Percentiles rank a stretch among this genome's conserved stretches.
phyloP scores from a whole-genome alignment of 768 basidiomycete genomes.

The Trametes cinnabarina region DNA sequence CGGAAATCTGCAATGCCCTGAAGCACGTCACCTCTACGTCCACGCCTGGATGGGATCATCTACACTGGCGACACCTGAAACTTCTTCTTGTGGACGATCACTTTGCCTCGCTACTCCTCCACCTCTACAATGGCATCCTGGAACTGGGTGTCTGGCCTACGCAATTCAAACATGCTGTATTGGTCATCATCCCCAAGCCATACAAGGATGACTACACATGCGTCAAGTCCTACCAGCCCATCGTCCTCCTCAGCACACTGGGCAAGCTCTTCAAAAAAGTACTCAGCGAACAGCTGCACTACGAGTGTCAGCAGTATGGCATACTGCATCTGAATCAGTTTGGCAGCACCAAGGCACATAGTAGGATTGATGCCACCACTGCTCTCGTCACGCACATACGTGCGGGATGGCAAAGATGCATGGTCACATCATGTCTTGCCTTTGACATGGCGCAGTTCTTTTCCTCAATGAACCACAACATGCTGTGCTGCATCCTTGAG shows the following conservation, averaged over 20 bases:
- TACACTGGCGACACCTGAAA: conserved; percentile 14
- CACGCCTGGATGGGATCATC: conserved; percentile 17
- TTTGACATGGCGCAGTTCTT: conserved; percentile 23
- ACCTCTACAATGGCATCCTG: conserved; percentile 17
- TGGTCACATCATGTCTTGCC: conserved; percentile 13
- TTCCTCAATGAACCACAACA: conserved; percentile 19
- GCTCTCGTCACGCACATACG: conserved; percentile 17
- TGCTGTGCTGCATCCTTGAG: conserved; percentile 5
- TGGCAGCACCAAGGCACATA: conserved; percentile 20
- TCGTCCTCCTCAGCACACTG: conserved; percentile 25
- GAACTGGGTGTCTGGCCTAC: conserved; percentile 10
- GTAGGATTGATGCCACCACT: conserved; percentile 19
- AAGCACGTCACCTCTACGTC: conserved; percentile 10
- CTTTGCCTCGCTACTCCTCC: not conserved
- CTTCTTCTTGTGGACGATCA: not conserved
- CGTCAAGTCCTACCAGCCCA: conserved; percentile 28
- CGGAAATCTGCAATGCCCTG: conserved; percentile 12
- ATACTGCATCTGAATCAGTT: conserved; percentile 22
- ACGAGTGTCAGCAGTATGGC: conserved; percentile 15
- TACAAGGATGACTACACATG: conserved; percentile 22
- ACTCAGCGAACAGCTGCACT: conserved; percentile 19
- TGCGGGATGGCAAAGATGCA: not conserved
- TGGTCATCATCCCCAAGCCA: conserved; percentile 26
- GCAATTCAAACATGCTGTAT: conserved; percentile 13
- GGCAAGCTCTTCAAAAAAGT: conserved; percentile 27